Percentiles rank a stretch among this genome's conserved stretches.
Conservation (phyloP, 2,329 filamentous ascomycete genomes). For the Pseudopyrenochaeta lycopersici region DNA sequence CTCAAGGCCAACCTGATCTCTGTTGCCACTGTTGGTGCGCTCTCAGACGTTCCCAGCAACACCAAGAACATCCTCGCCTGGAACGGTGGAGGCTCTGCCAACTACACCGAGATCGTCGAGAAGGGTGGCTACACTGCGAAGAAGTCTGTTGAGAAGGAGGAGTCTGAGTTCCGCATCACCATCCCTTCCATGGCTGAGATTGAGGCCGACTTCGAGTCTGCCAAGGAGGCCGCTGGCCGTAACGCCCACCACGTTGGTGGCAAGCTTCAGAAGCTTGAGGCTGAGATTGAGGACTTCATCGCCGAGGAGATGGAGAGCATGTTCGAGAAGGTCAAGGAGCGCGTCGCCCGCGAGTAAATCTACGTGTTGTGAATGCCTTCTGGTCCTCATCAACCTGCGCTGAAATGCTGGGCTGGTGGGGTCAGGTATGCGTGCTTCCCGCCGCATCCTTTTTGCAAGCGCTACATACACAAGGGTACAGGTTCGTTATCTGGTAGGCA, state of each 20-base stretch:
- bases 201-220: slow-evolving; percentile 48
- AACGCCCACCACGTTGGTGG: slow-evolving; percentile 55
- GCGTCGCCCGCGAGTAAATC: slow-evolving; percentile 44
- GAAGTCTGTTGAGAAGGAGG: slow-evolving; percentile 39
- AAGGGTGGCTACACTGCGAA: slow-evolving; percentile 73
- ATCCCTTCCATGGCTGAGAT: slow-evolving; percentile 48
- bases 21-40: slow-evolving; percentile 79
- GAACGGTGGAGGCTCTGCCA: slow-evolving; percentile 95
- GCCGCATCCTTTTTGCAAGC: background rate
- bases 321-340: slow-evolving; percentile 62
- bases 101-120: slow-evolving; percentile 85
- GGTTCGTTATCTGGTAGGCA: background rate
- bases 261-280: slow-evolving; percentile 57
- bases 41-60: slow-evolving; percentile 82
- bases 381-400: background rate
- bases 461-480: slow-evolving; percentile 1
- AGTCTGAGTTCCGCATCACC: slow-evolving; percentile 50
- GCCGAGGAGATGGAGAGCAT: slow-evolving; percentile 60
- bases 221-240: slow-evolving; percentile 50
- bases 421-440: background rate
- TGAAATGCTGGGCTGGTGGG: background rate
- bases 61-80: slow-evolving; percentile 97
- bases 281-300: slow-evolving; percentile 58
- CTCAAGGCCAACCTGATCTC: slow-evolving; percentile 88
- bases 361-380: background rate